A percentile compares a stretch with the other conserved stretches of the same genome.
Evolutionary conservation across 345 rosid genomes (phyloP).

Genomic region (Cardiospermum halicacabum): DNA sequence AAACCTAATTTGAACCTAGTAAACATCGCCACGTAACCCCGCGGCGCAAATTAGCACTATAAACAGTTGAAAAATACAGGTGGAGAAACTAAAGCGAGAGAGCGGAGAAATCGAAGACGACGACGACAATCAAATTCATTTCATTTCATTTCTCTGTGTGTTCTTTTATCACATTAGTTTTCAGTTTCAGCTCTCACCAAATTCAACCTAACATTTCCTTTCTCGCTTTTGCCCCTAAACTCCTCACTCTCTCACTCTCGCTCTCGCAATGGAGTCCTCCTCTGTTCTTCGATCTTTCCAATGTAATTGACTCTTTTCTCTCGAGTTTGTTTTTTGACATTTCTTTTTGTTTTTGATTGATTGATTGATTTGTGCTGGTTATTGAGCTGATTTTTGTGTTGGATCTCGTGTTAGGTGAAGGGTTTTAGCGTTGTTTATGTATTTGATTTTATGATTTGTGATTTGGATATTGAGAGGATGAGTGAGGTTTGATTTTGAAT

Average conservation of each 20-base stretch:
- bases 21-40: no score
- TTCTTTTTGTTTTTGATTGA: background rate
- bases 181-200: no score
- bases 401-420: background rate
- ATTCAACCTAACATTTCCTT: background rate
- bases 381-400: conserved; percentile 1
- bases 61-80: no score
- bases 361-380: background rate
- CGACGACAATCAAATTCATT: no score
- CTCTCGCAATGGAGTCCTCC: conserved; percentile 60
- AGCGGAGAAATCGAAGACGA: no score
- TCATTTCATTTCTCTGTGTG: no score
- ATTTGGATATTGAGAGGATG: background rate
- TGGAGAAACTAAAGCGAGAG: no score
- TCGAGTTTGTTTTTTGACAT: background rate
- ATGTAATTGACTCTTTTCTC: conserved; percentile 35
- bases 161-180: background rate
- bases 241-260: background rate
- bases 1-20: no score
- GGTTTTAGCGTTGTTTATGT: background rate
- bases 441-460: background rate
- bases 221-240: background rate
- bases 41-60: no score
- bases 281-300: conserved; percentile 59
- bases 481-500: background rate